phyloP scores from a whole-genome alignment of 2,329 filamentous ascomycete species.

The Fusarium secorum region DNA sequence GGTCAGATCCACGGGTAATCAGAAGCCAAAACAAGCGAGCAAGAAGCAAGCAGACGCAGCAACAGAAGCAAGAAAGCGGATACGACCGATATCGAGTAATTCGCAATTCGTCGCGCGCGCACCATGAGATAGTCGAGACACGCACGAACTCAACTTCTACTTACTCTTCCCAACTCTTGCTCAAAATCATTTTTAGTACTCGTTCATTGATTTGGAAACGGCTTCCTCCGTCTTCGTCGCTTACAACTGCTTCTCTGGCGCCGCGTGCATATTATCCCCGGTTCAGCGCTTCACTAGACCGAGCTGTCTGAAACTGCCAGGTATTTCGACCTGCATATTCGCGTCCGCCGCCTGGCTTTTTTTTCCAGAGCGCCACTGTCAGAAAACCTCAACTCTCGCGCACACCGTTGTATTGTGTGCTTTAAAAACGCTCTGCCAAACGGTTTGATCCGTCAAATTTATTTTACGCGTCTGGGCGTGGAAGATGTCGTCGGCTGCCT shows the following conservation, averaged over 20 bases:
- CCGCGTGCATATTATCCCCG: constrained; percentile 34
- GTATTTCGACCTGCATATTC: constrained; percentile 43
- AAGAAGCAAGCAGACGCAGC: constrained; percentile 27
- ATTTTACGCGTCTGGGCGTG: constrained; percentile 40
- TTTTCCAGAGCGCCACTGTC: constrained; percentile 31
- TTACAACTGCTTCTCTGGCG: constrained; percentile 23
- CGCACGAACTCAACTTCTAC: constrained; percentile 34
- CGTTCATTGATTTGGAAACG: constrained; percentile 30
- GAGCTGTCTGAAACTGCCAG: constrained; percentile 41
- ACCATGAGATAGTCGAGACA: constrained; percentile 55
- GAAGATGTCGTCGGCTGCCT: constrained; percentile 62
- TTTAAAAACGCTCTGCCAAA: constrained; percentile 8
- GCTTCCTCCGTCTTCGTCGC: constrained; percentile 25
- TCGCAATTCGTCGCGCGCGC: constrained; percentile 46
- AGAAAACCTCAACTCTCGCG: constrained; percentile 21
- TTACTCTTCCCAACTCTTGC: constrained; percentile 34
- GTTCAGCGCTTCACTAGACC: constrained; percentile 33
- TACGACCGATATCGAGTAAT: constrained; percentile 46
- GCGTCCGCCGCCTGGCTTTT: constrained; percentile 35
- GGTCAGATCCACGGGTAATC: too few species aligned
- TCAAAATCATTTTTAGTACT: constrained; percentile 43
- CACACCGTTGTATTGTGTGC: constrained; percentile 15
- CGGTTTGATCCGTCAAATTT: constrained; percentile 12
- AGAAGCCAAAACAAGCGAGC: constrained; percentile 11
- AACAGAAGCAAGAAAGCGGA: constrained; percentile 26